Evolutionary conservation across 106 monocot genomes (phyloP), one percentile per base, ranked within the genome.

Genomic region (Phalaenopsis equestris): DNA sequence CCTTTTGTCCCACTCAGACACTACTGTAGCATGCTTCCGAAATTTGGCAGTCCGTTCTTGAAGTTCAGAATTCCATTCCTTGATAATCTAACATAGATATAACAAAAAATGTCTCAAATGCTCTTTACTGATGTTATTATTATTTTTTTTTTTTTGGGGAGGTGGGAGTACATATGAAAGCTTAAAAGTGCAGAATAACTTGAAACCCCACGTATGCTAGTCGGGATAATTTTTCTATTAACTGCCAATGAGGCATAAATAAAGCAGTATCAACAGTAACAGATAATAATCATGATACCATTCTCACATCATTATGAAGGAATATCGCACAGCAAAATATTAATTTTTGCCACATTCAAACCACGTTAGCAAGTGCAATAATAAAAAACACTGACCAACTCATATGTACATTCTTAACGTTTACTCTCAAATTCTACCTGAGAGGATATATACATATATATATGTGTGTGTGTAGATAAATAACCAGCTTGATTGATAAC

Each of bases 1-100:
- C 77, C 94, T 94, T 68, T 79, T 91, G 75, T 97, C 96, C 92
- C 94, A 97, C 81, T 94, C 94, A 79, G 96, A 87, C 76, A 97
- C 85, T 80, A 94, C 91, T 52, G 78, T 77, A 30, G 94, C 91
- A 65, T 97, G 94, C 80, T 90, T 97, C 43, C 82, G 86, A 70
- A 97, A 97, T 78, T 92, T 97, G 61, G 87, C 58, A 85, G 94
- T 90, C 0, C 96, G 88, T 64, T 94, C 92, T 84, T 92, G 96
- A 76, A 97, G 83, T 84, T 97, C 94, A 82, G 87, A 68, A 79
- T 91, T 97, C 94, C 92, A 94, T 58, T 94, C 94, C 82, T 94
- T 97, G 41, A 96, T 92, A 79, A 94, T 97, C 94, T 96, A 75
- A 17, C 42, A 73, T 43, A 76, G 47, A 70, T 47, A 43, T 41